Percentiles rank a stretch among this genome's conserved stretches.
phyloP scores from a whole-genome alignment of 2,329 filamentous ascomycete genomes.

The Clathrospora elynae region DNA sequence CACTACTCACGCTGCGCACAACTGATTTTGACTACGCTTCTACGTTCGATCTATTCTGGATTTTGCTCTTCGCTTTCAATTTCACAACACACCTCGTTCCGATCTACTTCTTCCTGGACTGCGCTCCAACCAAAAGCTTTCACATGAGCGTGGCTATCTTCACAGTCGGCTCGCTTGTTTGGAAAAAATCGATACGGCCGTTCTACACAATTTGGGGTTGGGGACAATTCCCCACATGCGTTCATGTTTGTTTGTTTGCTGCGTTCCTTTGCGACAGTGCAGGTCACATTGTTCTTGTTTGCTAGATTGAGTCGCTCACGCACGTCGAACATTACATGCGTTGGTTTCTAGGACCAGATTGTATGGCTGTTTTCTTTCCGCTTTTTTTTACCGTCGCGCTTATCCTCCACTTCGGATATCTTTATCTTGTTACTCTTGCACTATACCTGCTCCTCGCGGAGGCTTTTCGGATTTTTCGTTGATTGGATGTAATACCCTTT shows the following conservation, averaged over 20 bases:
- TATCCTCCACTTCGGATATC: constrained; percentile 13
- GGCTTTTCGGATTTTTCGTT: constrained; percentile 28
- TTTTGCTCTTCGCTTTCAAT: constrained; percentile 7
- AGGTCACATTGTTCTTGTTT: constrained; percentile 46
- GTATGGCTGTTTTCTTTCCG: constrained; percentile 15
- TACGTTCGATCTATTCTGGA: constrained; percentile 14
- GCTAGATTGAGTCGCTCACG: constrained; percentile 48
- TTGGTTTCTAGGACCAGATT: constrained; percentile 25
- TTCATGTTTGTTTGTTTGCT: constrained; percentile 33
- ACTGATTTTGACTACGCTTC: constrained; percentile 1
- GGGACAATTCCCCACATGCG: constrained; percentile 31
- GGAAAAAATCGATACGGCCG: constrained; percentile 26
- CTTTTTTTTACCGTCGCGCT: constrained; percentile 10
- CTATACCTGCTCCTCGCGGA: constrained; percentile 37
- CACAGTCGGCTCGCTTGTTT: constrained; percentile 7
- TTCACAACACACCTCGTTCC: constrained; percentile 7
- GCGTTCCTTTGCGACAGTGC: constrained; percentile 39
- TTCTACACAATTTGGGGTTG: constrained; percentile 21
- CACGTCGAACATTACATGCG: constrained; percentile 39
- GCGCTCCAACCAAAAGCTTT: constrained; percentile 27
- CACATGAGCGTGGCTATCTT: constrained; percentile 11
- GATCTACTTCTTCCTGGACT: constrained; percentile 7
- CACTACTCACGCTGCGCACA: background rate
- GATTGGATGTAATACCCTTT: constrained; percentile 39
- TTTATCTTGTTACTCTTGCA: constrained; percentile 22